These are phyloP conservation scores for Blastocystis sp. DNA, from an alignment of 352 stramenopile genomes.

Conservation along the genomic window DNA sequence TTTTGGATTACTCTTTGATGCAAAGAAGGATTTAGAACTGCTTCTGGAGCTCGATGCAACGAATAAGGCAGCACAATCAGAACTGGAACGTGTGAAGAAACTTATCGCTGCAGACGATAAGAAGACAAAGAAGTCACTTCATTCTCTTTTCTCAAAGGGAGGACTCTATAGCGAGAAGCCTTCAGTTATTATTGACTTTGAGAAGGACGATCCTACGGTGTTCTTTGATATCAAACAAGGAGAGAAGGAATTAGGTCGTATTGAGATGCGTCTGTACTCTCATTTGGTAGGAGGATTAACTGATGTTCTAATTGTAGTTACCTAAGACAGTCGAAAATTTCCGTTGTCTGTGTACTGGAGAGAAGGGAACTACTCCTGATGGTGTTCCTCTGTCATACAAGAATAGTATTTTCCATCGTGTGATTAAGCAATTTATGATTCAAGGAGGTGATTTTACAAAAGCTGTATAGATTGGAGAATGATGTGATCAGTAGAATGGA, in stretches of 20 bases:
- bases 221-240: conserved; percentile 66
- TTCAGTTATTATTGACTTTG: neutral
- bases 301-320: conserved; percentile 66
- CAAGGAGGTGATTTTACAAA: conserved; percentile 73
- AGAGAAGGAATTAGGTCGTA: conserved; percentile 69
- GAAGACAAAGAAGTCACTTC: conserved; percentile 21
- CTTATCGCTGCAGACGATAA: neutral
- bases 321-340: conserved; percentile 67
- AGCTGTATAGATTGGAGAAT: neutral
- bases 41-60: conserved; percentile 19
- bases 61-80: conserved; percentile 41
- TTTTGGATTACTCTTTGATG: conserved; percentile 73
- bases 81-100: conserved; percentile 16
- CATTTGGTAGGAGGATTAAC: conserved; percentile 85
- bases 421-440: conserved; percentile 98
- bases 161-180: conserved; percentile 52
- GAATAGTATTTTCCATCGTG: conserved; percentile 81
- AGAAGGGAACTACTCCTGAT: conserved; percentile 70
- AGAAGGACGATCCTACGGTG: conserved; percentile 14
- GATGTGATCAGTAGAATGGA: conserved; percentile 67
- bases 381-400: conserved; percentile 67
- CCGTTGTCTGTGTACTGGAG: conserved; percentile 73
- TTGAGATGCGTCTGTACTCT: conserved; percentile 78
- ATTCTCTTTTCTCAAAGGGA: conserved; percentile 43
- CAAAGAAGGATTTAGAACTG: conserved; percentile 62